These are phyloP conservation scores for Penicillium flavigenum DNA, from an alignment of 495 filamentous ascomycete species.

Conservation along the genomic window DNA sequence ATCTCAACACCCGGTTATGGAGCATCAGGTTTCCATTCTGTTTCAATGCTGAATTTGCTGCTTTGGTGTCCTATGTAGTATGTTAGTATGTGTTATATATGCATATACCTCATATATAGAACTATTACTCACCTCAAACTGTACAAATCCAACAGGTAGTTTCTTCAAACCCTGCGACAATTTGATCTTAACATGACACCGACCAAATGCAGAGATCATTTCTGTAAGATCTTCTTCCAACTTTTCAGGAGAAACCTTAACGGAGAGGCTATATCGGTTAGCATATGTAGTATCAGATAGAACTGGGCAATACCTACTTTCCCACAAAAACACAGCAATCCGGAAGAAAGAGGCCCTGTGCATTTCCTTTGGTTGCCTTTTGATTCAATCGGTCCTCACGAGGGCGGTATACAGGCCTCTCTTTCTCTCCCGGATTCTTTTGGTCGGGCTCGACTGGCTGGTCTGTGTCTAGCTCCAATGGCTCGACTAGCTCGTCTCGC, in stretches of 20 bases:
- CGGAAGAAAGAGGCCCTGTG: neutral
- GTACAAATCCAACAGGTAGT: slow-evolving; percentile 6
- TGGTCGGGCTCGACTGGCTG: neutral
- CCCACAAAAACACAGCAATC: slow-evolving; percentile 6
- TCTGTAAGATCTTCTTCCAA: neutral
- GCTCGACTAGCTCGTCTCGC: too few species aligned
- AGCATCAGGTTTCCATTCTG: slow-evolving; percentile 1
- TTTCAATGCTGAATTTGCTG: neutral
- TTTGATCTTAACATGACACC: slow-evolving; percentile 2
- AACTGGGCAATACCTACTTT: neutral
- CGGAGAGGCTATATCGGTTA: neutral
- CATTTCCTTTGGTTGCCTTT: slow-evolving; percentile 1
- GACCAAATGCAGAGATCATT: neutral
- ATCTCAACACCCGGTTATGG: slow-evolving; percentile 1
- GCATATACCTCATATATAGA: neutral
- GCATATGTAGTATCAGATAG: neutral
- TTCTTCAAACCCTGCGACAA: neutral
- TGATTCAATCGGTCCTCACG: neutral
- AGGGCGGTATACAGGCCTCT: neutral
- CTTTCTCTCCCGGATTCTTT: neutral
- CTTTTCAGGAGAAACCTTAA: neutral
- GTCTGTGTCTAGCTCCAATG: neutral
- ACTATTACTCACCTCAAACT: slow-evolving; percentile 2
- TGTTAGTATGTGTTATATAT: neutral
- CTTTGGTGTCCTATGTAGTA: neutral